Percentiles rank a stretch among this genome's conserved stretches.
phyloP scores from a whole-genome alignment of 257 asterid genomes.

The Solanum paucissectum region DNA sequence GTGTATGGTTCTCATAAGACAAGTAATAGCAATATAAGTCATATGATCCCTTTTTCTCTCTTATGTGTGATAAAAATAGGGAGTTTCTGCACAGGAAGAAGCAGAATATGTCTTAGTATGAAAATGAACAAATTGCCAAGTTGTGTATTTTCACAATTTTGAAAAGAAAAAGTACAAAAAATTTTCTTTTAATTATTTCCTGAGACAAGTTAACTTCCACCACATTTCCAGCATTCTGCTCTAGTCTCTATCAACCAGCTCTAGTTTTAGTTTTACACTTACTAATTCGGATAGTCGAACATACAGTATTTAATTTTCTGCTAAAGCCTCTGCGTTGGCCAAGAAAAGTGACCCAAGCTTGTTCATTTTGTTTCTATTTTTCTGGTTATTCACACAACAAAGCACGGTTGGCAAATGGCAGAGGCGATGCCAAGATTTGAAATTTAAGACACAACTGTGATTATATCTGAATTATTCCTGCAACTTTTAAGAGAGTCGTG shows the following conservation, averaged over 20 bases:
- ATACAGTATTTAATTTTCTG: not conserved
- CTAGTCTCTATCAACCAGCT: not conserved
- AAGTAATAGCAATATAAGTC: not conserved
- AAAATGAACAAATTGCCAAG: too few relatives aligned
- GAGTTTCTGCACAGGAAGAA: not conserved
- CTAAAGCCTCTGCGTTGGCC: too few relatives aligned
- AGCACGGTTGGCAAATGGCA: too few relatives aligned
- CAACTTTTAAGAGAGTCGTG: slow-evolving; percentile 10
- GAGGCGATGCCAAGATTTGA: too few relatives aligned
- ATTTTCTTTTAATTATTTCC: not conserved
- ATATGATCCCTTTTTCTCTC: not conserved
- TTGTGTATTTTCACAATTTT: too few relatives aligned
- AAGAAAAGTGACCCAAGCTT: too few relatives aligned
- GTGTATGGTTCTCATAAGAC: not conserved
- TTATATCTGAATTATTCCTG: not conserved
- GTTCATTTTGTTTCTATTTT: too few relatives aligned
- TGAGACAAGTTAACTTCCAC: not conserved
- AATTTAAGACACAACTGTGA: too few relatives aligned
- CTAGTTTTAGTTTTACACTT: not conserved
- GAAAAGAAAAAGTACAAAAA: not conserved
- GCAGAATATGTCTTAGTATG: not conserved
- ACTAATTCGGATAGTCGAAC: not conserved
- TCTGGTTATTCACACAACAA: too few relatives aligned
- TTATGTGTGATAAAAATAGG: not conserved
- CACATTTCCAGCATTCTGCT: not conserved